Base-by-base conservation (phyloP, 2,329 filamentous ascomycete species). In the Pseudogymnoascus sp. region DNA sequence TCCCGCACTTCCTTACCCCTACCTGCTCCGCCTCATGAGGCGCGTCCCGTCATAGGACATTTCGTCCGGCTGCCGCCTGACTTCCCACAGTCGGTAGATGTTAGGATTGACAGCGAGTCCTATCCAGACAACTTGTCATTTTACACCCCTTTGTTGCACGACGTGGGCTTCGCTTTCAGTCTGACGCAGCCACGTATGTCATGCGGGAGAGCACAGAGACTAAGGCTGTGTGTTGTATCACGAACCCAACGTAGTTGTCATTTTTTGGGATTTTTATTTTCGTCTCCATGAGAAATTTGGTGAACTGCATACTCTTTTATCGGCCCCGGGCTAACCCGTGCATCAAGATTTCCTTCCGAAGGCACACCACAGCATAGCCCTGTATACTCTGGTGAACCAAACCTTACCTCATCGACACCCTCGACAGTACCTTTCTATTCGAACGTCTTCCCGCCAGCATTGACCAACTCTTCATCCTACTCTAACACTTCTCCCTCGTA, bases 381-480 rank as follows among this genome's bases (percentile, higher is more conserved):
- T 70, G 70, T 72, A 61, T 74, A 73, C 65, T 71, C 70, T 11
- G 68, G 71, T 61, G 72, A 72, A 64, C 67, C 69, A 37, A 64
- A 68, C 61, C 65, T 69, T 67, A 70, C 70, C 63, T 71, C 66
- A 62, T 65, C 67, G 61, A 67, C 68, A 21, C 67, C 69, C 50
- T 69, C 70, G 29, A 68, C 65, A 6, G 66, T 73, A 65, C 60
- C 68, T 26, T 72, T 68, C 59, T 73, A 72, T 65, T 65, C 68
- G 46, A 70, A 71, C 64, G 37, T 70, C 60, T 74, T 71, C 64
- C 69, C 68, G 44, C 66, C 68, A 38, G 68, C 62, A 44, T 64
- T 72, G 66, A 72, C 65, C 67, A 68, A 70, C 59, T 68, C 71
- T 61, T 67, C 70, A 62, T 73, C 71, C 65, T 65, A 71, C 19